phyloP scores from a whole-genome alignment of 129 eudicot species.

The Helichrysum umbraculigerum region DNA sequence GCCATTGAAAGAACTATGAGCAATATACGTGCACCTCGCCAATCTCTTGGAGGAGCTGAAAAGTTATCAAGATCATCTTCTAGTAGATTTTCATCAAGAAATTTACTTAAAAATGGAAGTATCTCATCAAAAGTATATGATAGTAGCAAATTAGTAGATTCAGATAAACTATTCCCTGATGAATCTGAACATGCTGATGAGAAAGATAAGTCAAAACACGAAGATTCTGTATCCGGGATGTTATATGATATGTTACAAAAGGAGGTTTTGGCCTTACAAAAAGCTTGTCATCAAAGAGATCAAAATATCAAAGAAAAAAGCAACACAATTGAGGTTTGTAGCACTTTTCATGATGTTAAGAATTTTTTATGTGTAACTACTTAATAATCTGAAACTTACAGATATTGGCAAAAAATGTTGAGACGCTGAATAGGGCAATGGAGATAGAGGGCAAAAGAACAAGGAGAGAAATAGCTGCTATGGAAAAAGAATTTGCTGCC shows the following conservation, averaged over 20 bases:
- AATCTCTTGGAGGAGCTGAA: constrained; percentile 76
- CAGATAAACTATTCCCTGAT: constrained; percentile 29
- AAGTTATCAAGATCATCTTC: constrained; percentile 60
- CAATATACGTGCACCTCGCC: constrained; percentile 65
- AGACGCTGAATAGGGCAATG: constrained; percentile 80
- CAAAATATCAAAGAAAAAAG: constrained; percentile 75
- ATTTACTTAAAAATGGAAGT: constrained; percentile 35
- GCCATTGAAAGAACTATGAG: constrained; percentile 44
- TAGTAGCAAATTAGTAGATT: constrained; percentile 42
- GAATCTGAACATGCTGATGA: constrained; percentile 31
- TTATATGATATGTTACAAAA: constrained; percentile 89
- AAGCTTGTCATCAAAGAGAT: constrained; percentile 80
- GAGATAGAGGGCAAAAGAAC: constrained; percentile 85
- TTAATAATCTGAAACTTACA: constrained; percentile 26
- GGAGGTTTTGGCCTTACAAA: constrained; percentile 71
- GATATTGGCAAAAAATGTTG: constrained; percentile 79
- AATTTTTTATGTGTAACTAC: neutral
- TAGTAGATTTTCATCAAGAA: constrained; percentile 57
- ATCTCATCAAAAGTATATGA: constrained; percentile 48
- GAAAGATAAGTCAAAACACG: constrained; percentile 40
- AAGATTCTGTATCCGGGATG: constrained; percentile 76
- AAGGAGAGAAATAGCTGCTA: constrained; percentile 75
- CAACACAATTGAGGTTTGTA: constrained; percentile 78
- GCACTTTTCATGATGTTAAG: neutral
- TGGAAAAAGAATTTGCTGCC: constrained; percentile 85